Conservation (phyloP, 768 basidiomycete genomes). For the Antrodiella citrinella region DNA sequence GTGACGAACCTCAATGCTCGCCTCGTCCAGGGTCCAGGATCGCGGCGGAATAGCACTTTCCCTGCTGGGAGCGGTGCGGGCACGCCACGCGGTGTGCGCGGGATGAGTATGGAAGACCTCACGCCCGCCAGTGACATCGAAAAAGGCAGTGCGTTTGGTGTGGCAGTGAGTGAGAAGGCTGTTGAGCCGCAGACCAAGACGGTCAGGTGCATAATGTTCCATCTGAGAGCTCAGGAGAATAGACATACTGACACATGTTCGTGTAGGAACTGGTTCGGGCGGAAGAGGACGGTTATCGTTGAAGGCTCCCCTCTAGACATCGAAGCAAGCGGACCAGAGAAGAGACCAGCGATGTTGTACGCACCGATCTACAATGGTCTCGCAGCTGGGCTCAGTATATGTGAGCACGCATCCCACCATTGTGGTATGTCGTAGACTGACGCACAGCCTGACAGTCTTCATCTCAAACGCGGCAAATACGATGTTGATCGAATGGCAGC, state of each 20-base stretch:
- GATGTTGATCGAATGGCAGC: slow-evolving; percentile 44
- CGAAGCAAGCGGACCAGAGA: slow-evolving; percentile 23
- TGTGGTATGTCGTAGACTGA: neutral
- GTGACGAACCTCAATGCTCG: slow-evolving; percentile 19
- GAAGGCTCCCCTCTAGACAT: slow-evolving; percentile 19
- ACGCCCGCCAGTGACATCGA: slow-evolving; percentile 13
- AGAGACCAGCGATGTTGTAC: slow-evolving; percentile 25
- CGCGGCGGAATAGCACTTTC: slow-evolving; percentile 11
- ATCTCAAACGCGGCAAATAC: slow-evolving; percentile 57
- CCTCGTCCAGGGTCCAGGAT: slow-evolving; percentile 7
- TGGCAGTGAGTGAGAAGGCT: slow-evolving; percentile 8
- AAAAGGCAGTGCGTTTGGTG: slow-evolving; percentile 10
- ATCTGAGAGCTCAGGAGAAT: too few relatives aligned
- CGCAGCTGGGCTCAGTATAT: slow-evolving; percentile 24
- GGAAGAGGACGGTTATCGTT: slow-evolving; percentile 34
- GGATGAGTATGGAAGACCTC: slow-evolving; percentile 17
- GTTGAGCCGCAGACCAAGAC: slow-evolving; percentile 16
- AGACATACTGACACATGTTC: too few relatives aligned
- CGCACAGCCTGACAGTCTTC: slow-evolving; percentile 34
- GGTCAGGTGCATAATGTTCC: neutral
- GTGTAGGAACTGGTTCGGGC: slow-evolving; percentile 49
- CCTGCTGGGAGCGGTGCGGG: slow-evolving; percentile 12
- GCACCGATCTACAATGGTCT: slow-evolving; percentile 30
- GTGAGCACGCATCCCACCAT: slow-evolving; percentile 16
- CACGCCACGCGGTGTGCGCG: slow-evolving; percentile 20